phyloP scores from a whole-genome alignment of 306 rosid species.

The Geum urbanum region DNA sequence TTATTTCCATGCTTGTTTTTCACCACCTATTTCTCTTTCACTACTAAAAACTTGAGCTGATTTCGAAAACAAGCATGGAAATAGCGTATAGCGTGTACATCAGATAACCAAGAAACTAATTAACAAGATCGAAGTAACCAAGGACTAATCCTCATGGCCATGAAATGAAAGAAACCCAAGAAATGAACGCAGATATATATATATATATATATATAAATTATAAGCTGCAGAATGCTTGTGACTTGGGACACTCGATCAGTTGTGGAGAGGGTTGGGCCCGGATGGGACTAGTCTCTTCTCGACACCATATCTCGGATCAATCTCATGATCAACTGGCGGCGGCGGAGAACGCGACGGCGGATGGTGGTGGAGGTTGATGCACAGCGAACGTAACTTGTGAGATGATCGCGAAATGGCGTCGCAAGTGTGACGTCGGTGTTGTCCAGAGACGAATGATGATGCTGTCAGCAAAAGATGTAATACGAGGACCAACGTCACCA shows the following conservation, averaged over 20 bases:
- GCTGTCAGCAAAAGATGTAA: neutral
- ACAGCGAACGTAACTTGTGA: slow-evolving; percentile 47
- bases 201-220: neutral
- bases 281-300: slow-evolving; percentile 89
- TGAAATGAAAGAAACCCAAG: slow-evolving; percentile 10
- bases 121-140: neutral
- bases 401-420: slow-evolving; percentile 37
- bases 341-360: slow-evolving; percentile 23
- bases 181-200: slow-evolving; percentile 10
- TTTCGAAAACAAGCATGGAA: slow-evolving; percentile 66
- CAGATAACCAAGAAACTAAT: too few species aligned
- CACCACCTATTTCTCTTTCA: neutral
- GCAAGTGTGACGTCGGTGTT: slow-evolving; percentile 34
- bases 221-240: too few species aligned
- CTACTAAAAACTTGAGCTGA: slow-evolving; percentile 2
- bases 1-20: slow-evolving; percentile 81
- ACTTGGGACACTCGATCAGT: slow-evolving; percentile 31
- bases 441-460: neutral
- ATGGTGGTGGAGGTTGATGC: slow-evolving; percentile 44
- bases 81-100: slow-evolving; percentile 19
- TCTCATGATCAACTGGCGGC: slow-evolving; percentile 21
- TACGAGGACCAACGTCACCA: neutral
- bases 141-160: neutral
- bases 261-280: slow-evolving; percentile 99
- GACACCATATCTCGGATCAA: slow-evolving; percentile 72